Percentiles rank a stretch among this genome's conserved stretches.
Conservation (phyloP, 1,139 yeast genomes). For the Candida sp. region DNA sequence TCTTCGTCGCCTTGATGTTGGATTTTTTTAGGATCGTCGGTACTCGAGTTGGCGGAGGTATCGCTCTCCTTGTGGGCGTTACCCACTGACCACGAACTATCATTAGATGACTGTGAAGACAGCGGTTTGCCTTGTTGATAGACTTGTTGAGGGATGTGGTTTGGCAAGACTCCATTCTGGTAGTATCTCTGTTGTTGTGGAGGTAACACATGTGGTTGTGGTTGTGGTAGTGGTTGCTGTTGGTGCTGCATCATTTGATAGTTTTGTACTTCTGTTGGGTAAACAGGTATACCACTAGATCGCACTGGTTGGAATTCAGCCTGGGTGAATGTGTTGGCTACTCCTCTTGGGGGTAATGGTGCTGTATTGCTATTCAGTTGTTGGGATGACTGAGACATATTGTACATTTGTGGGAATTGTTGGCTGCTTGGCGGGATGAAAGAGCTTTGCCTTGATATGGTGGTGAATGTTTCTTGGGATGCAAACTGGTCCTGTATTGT, state of each 20-base stretch:
- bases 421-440: slow-evolving; percentile 8
- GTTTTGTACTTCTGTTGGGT: slow-evolving; percentile 30
- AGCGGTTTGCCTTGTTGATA: slow-evolving; percentile 15
- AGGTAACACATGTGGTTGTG: slow-evolving; percentile 17
- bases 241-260: slow-evolving; percentile 27
- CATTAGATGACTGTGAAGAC: slow-evolving; percentile 50
- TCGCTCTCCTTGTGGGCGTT: slow-evolving; percentile 42
- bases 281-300: slow-evolving; percentile 8
- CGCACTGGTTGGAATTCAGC: slow-evolving; percentile 27
- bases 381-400: slow-evolving; percentile 16
- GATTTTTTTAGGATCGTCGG: slow-evolving; percentile 23
- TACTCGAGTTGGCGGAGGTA: slow-evolving; percentile 45
- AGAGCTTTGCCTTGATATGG: slow-evolving; percentile 18
- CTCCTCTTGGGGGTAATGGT: slow-evolving; percentile 21
- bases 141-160: slow-evolving; percentile 3
- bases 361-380: slow-evolving; percentile 8
- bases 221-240: slow-evolving; percentile 19
- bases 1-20: slow-evolving; percentile 11
- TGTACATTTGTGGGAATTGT: slow-evolving; percentile 12
- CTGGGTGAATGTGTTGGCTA: slow-evolving; percentile 21
- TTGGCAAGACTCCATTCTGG: slow-evolving; percentile 3
- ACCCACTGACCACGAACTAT: slow-evolving; percentile 44
- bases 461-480: slow-evolving; percentile 20
- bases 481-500: slow-evolving; percentile 11
- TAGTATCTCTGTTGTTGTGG: slow-evolving; percentile 13